phyloP scores from a whole-genome alignment of 2,329 filamentous ascomycete genomes.

The Cordyceps fumosorosea region DNA sequence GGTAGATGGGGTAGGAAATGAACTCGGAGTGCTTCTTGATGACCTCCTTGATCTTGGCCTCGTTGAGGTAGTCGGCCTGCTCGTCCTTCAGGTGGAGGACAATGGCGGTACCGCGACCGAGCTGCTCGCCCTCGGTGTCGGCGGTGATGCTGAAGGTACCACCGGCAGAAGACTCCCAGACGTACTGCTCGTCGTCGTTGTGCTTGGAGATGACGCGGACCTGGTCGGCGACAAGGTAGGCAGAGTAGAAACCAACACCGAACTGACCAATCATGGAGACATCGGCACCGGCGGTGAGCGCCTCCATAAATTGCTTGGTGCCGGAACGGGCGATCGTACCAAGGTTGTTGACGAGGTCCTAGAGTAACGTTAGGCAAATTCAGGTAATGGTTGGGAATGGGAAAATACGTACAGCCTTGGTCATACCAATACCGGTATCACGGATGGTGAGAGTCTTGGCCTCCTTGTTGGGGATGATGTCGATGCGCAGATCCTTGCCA shows the following conservation, averaged over 20 bases:
- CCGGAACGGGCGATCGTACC: constrained; percentile 98
- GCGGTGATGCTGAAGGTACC: constrained; percentile 91
- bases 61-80: constrained; percentile 96
- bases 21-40: constrained; percentile 99
- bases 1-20: constrained; percentile 99
- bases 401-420: constrained; percentile 79
- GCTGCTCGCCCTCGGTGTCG: constrained; percentile 83
- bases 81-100: constrained; percentile 99
- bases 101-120: constrained; percentile 96
- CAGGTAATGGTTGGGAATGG: no score
- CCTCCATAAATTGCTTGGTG: constrained; percentile 99
- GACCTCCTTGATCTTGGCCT: constrained; percentile 99
- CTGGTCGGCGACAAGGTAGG: constrained; percentile 96
- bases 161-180: constrained; percentile 97
- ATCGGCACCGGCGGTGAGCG: constrained; percentile 93
- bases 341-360: constrained; percentile 99
- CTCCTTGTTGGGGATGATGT: constrained; percentile 97
- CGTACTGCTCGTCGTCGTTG: constrained; percentile 99
- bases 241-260: constrained; percentile 99
- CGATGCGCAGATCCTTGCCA: constrained; percentile 96
- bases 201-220: constrained; percentile 96
- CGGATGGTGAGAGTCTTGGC: constrained; percentile 95
- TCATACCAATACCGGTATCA: constrained; percentile 99
- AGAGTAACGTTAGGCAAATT: constrained; percentile 29
- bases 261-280: constrained; percentile 99